Evolutionary conservation across 2,329 filamentous ascomycete genomes (phyloP).

Genomic region (Malbranchea zuffiana): DNA sequence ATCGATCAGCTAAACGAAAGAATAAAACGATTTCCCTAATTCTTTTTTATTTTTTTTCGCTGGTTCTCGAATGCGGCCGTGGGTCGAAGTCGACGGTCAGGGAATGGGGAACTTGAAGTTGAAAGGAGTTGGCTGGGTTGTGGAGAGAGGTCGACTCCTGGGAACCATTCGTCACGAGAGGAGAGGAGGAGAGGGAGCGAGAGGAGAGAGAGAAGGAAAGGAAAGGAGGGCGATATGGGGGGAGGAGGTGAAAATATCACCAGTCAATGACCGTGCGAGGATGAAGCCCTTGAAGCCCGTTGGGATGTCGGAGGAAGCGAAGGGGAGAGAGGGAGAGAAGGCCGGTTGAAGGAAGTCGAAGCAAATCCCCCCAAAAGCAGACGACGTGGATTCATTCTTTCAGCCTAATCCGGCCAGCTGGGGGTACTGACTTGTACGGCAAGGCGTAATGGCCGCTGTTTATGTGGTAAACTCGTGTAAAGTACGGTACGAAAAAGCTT

Average conservation of each 20-base stretch:
- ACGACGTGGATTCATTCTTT: too few relatives aligned
- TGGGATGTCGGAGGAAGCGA: slow-evolving; percentile 11
- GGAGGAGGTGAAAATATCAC: too few relatives aligned
- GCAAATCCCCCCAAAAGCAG: too few relatives aligned
- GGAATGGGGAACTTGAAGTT: slow-evolving; percentile 1
- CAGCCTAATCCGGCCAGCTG: too few relatives aligned
- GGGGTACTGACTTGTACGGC: too few relatives aligned
- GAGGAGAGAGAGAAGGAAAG: slow-evolving; percentile 15
- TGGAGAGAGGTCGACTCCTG: neutral
- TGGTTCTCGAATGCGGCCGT: neutral
- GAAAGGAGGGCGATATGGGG: slow-evolving; percentile 2
- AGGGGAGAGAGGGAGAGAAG: slow-evolving; percentile 13
- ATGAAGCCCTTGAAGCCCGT: slow-evolving; percentile 4
- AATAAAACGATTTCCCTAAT: too few relatives aligned
- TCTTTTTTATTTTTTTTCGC: too few relatives aligned
- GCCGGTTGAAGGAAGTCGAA: slow-evolving; percentile 1
- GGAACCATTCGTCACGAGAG: neutral
- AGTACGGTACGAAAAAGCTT: too few relatives aligned
- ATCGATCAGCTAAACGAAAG: neutral
- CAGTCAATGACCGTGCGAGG: slow-evolving; percentile 6
- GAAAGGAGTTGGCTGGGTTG: neutral
- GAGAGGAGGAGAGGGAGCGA: slow-evolving; percentile 16
- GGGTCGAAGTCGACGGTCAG: neutral
- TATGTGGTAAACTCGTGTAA: too few relatives aligned
- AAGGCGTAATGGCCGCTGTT: too few relatives aligned